Percentiles rank a stretch among this genome's conserved stretches.
These are phyloP conservation scores for Chaetoscypha palmicola DNA, from an alignment of 2,329 filamentous ascomycete genomes.

Conservation along the genomic window DNA sequence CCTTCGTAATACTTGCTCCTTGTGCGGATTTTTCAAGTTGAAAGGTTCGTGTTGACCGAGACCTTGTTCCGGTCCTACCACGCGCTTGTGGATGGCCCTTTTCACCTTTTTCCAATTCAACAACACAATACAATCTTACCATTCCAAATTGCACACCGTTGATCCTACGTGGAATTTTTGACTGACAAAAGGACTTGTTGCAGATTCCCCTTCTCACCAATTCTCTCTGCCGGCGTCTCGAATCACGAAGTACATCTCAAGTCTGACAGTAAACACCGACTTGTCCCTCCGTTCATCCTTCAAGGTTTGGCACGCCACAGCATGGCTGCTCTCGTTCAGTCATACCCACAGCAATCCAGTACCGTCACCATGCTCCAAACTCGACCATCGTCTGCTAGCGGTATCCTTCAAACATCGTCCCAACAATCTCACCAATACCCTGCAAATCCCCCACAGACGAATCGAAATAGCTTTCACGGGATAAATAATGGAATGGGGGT, in stretches of 20 bases:
- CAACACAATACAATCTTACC: too few relatives aligned
- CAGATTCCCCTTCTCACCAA: constrained; percentile 13
- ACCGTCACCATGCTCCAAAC: constrained; percentile 71
- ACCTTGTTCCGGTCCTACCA: not conserved
- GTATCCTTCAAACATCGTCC: constrained; percentile 35
- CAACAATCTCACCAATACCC: constrained; percentile 40
- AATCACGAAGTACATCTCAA: constrained; percentile 20
- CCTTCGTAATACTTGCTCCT: constrained; percentile 29
- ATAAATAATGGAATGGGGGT: constrained; percentile 40
- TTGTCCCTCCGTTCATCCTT: constrained; percentile 21
- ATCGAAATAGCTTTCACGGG: constrained; percentile 45
- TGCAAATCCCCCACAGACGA: constrained; percentile 35
- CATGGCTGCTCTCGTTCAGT: constrained; percentile 83
- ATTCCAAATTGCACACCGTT: too few relatives aligned
- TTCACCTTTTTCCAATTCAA: not conserved
- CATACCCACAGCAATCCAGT: constrained; percentile 67
- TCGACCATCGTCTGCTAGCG: constrained; percentile 58
- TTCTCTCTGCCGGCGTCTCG: constrained; percentile 5
- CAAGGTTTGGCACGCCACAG: constrained; percentile 33
- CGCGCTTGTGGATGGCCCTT: not conserved
- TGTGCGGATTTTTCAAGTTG: constrained; percentile 20
- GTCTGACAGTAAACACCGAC: constrained; percentile 14
- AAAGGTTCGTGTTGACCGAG: constrained; percentile 14
- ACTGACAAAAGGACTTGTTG: too few relatives aligned
- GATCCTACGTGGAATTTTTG: too few relatives aligned